Conservation (phyloP, 208 protist species). For the Zelonia costaricensis region DNA sequence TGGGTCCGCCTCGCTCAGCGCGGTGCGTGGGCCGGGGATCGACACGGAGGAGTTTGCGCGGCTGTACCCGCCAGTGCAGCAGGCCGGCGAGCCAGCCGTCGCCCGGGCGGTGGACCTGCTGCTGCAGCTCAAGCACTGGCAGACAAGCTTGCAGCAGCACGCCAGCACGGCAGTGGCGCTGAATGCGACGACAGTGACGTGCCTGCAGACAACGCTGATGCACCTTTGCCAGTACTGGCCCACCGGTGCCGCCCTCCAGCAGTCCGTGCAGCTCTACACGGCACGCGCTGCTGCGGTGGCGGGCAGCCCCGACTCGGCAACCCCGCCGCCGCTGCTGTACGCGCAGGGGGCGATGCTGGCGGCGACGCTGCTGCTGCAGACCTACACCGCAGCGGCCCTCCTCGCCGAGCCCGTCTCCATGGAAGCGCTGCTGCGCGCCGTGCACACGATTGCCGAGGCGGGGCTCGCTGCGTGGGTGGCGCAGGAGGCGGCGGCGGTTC, state of each 20-base stretch:
- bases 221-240: constrained; percentile 28
- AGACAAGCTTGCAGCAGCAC: background rate
- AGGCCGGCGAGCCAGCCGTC: constrained; percentile 10
- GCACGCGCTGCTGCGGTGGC: background rate
- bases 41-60: constrained; percentile 8
- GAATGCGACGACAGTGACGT: constrained; percentile 2
- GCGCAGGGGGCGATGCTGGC: constrained; percentile 24
- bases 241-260: constrained; percentile 16
- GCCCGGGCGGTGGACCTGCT: constrained; percentile 11
- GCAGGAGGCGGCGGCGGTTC: constrained; percentile 36
- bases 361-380: constrained; percentile 12
- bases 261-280: constrained; percentile 9
- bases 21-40: background rate
- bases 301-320: background rate
- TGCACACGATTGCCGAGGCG: constrained; percentile 25
- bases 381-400: constrained; percentile 14
- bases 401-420: constrained; percentile 18
- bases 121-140: constrained; percentile 13
- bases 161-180: background rate
- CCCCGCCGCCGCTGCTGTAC: constrained; percentile 16
- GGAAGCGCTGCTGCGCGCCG: constrained; percentile 6
- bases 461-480: constrained; percentile 37
- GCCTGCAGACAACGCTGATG: constrained; percentile 19
- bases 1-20: background rate
- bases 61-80: constrained; percentile 5